Evolutionary conservation across 805 yeast genomes (phyloP).

Genomic region (Wickerhamomyces sydowiorum): DNA sequence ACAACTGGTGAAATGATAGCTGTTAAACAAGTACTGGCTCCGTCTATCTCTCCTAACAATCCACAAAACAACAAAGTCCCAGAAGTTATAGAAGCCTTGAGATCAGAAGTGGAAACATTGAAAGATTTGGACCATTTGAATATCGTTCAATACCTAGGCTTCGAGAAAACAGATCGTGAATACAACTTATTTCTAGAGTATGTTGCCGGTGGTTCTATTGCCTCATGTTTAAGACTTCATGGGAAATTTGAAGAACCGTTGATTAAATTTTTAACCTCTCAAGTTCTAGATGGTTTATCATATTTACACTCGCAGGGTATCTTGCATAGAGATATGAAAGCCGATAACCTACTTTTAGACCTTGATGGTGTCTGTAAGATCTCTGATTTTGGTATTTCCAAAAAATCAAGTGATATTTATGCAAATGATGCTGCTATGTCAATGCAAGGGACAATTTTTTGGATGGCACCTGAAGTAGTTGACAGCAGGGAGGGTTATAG

Average conservation of each 20-base stretch:
- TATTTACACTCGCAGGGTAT: slow-evolving; percentile 85
- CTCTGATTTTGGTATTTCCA: slow-evolving; percentile 94
- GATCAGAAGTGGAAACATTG: slow-evolving; percentile 88
- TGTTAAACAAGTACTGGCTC: slow-evolving; percentile 85
- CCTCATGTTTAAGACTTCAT: slow-evolving; percentile 72
- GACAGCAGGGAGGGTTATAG: slow-evolving; percentile 91
- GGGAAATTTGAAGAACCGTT: slow-evolving; percentile 82
- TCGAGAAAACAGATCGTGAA: slow-evolving; percentile 66
- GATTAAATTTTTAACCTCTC: slow-evolving; percentile 67
- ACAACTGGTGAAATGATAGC: slow-evolving; percentile 99
- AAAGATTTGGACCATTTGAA: slow-evolving; percentile 91
- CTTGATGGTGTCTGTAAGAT: slow-evolving; percentile 92
- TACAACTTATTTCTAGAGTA: slow-evolving; percentile 90
- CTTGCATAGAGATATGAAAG: slow-evolving; percentile 89
- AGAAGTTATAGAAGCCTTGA: slow-evolving; percentile 75
- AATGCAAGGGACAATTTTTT: slow-evolving; percentile 96
- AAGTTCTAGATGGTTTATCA: slow-evolving; percentile 79
- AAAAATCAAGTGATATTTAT: slow-evolving; percentile 77
- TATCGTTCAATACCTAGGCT: slow-evolving; percentile 94
- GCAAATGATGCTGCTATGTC: slow-evolving; percentile 93
- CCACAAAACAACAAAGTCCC: slow-evolving; percentile 36
- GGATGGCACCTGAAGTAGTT: slow-evolving; percentile 99
- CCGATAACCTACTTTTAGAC: slow-evolving; percentile 86
- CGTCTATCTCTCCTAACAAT: slow-evolving; percentile 27
- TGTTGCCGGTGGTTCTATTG: slow-evolving; percentile 97